Evolutionary conservation across 2,329 filamentous ascomycete species (phyloP), one percentile per base, ranked within the genome.

Genomic region (Clarireedia homoeocarpa): DNA sequence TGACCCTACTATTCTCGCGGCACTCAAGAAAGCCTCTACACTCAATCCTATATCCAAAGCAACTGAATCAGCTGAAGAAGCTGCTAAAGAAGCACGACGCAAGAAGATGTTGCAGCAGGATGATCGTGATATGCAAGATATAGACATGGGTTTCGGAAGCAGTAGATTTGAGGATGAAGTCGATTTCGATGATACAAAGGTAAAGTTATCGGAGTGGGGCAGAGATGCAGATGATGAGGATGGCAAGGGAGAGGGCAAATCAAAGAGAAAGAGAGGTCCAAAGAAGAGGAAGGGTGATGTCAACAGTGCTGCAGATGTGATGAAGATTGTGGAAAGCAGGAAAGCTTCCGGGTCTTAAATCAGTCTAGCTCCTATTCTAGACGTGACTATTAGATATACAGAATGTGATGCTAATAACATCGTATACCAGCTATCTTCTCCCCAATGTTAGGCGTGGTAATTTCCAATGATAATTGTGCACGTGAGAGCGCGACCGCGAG

Each of bases 101-200:
- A 86, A 83, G 70, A 86, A 82, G 62, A 87, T 96, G 75, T 76
- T 96, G 5, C 77, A 85, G 64, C 79, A 79, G 58, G 82, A 84
- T 55, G 86, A 88, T 63, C 82, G 91, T 48, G 92, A 97, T 69
- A 83, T 91, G 48, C 85, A 92, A 56, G 92, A 99, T 72, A 80
- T 99, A 73, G 94, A 99, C 67, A 82, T 97, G 77, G 92, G 91
- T 58, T 97, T 99, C 67, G 94, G 94, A 36, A 89, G 85, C 20
- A 94, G 87, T 67, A 81, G 92, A 27, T 86, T 89, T 66, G 91
- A 89, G 53, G 94, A 96, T 66, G 91, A 91, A 50, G 91, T 91
- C 58, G 91, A 95, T 61, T 81, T 86, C 61, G 88, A 91, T 42
- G 74, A 73, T 68, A 77, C 75, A 45, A 83, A 80, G 62, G 73